These are phyloP conservation scores for Echinochloa phyllopogon DNA, from an alignment of 176 grass and related monocot genomes.

Conservation along the genomic window DNA sequence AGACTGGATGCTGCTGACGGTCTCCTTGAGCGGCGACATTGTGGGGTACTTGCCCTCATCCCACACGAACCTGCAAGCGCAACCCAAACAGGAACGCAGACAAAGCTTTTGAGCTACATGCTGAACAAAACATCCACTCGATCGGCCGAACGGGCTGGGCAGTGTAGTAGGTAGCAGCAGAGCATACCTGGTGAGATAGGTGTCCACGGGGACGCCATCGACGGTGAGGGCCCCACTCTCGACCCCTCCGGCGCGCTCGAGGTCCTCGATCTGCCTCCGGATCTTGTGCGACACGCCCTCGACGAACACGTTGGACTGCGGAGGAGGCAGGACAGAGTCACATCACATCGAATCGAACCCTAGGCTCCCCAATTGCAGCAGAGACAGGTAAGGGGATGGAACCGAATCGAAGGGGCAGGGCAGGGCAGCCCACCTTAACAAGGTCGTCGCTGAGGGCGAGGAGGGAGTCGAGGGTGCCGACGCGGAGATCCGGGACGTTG, in stretches of 20 bases:
- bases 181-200: conserved; percentile 82
- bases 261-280: conserved; percentile 92
- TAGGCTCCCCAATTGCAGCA: neutral
- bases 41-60: conserved; percentile 92
- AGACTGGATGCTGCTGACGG: conserved; percentile 68
- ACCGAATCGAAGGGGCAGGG: neutral
- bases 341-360: neutral
- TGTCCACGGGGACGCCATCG: conserved; percentile 89
- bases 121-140: neutral
- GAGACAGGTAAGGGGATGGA: neutral
- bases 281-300: conserved; percentile 97
- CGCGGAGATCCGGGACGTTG: conserved; percentile 78
- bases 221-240: conserved; percentile 76
- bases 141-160: neutral
- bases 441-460: conserved; percentile 97
- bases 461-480: conserved; percentile 94
- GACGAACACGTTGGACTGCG: conserved; percentile 87
- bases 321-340: neutral
- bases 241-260: conserved; percentile 68
- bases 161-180: neutral
- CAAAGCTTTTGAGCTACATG: neutral
- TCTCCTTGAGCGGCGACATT: conserved; percentile 88
- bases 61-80: conserved; percentile 78
- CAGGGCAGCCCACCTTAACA: conserved; percentile 58
- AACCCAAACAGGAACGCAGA: neutral